Evolutionary conservation across 2,329 filamentous ascomycete species (phyloP), one percentile per base, ranked within the genome.

Genomic region (Fusarium sp.): DNA sequence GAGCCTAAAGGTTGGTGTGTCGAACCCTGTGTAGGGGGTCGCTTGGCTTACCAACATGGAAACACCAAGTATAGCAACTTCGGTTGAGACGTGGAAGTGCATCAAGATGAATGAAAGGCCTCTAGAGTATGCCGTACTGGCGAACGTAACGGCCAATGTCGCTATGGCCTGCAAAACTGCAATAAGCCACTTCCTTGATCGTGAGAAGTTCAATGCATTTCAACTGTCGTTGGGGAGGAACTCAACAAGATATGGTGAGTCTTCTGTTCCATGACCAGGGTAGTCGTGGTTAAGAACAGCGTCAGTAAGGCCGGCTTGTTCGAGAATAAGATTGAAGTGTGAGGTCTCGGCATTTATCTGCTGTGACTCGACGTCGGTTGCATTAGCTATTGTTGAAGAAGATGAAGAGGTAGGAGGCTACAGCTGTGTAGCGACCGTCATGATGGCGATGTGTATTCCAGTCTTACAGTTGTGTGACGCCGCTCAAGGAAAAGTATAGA

Each of bases 61-160:
- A 19, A 92, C 84, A 16, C 90, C 90, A 4, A 92, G 83, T 29
- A 88, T 90, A 42, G 85, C 86, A 12, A 91, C 80, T 72, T 88
- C 87, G 3, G 74, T 74, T 2, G 81, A 82, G 33, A 89, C 84
- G 18, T 81, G 63, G 70, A 93, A 92, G 38, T 89, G 83, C 3
- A 68, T 46, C 19, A 90, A 83, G 59, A 93, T 84, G 54, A 89
- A 82, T 14, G 73, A 63, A 19, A 90, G 79, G 51, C 88, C 89
- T 18, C 89, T 89, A 8, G 88, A 88, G 79, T 89, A 93, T 37
- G 91, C 91, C 3, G 90, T 91, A 23, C 90, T 92, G 60, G 89
- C 88, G 74, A 94, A 92, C 6, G 92, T 85, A 35, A 94, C 91
- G 33, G 87, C 91, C 46, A 94, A 85, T 3, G 91, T 92, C 19